A percentile compares a stretch with the other conserved stretches of the same genome.
phyloP scores from a whole-genome alignment of 192 early-diverging fungal species.

The Helicostylum pulchrum region DNA sequence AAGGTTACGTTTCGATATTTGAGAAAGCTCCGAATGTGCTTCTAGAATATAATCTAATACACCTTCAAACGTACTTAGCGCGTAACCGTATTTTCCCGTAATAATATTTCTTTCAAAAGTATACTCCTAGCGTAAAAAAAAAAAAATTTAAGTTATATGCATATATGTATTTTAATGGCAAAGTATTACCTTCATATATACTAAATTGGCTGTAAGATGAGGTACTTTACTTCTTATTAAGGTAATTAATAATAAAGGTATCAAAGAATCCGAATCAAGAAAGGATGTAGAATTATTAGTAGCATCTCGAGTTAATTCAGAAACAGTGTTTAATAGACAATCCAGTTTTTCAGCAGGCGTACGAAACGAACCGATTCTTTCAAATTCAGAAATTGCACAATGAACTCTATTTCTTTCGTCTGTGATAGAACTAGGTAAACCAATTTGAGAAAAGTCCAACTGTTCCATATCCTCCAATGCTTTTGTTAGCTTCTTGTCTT shows the following conservation, averaged over 20 bases:
- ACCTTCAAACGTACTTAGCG: slow-evolving; percentile 48
- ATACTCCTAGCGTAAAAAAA: too few relatives aligned
- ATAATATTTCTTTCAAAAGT: slow-evolving; percentile 38
- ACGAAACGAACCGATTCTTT: slow-evolving; percentile 42
- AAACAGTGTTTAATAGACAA: slow-evolving; percentile 39
- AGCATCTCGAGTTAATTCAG: slow-evolving; percentile 15
- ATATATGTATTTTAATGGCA: not conserved
- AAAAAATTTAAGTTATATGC: too few relatives aligned
- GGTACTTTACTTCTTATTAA: slow-evolving; percentile 44
- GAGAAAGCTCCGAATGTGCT: slow-evolving; percentile 25
- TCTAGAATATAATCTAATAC: slow-evolving; percentile 42
- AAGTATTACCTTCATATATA: slow-evolving; percentile 40
- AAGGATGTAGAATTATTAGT: not conserved
- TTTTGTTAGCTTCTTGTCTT: slow-evolving; percentile 37
- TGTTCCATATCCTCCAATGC: slow-evolving; percentile 32
- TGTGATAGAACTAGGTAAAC: slow-evolving; percentile 36
- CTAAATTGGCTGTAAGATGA: slow-evolving; percentile 42
- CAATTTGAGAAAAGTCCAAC: slow-evolving; percentile 47
- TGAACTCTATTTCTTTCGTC: slow-evolving; percentile 31
- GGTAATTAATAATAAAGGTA: slow-evolving; percentile 47
- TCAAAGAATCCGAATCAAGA: slow-evolving; percentile 40
- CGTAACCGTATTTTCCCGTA: slow-evolving; percentile 43
- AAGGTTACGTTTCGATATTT: slow-evolving; percentile 37
- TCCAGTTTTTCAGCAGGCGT: slow-evolving; percentile 48
- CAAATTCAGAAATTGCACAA: slow-evolving; percentile 40